These are phyloP conservation scores for Hypoxylon sp. DNA, from an alignment of 2,329 filamentous ascomycete species.

Conservation along the genomic window DNA sequence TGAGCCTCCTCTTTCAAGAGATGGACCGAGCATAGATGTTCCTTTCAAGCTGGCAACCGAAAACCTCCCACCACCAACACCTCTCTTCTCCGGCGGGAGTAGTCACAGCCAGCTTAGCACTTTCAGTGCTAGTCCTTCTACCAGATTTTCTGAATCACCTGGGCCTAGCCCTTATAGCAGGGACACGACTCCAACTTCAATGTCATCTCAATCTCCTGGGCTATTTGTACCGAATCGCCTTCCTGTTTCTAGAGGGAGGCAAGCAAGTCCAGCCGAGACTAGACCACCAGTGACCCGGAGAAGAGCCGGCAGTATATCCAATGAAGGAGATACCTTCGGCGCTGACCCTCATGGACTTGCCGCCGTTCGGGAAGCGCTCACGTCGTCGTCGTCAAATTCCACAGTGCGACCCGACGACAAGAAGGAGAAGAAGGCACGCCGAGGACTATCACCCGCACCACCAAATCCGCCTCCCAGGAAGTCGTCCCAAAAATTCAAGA, in stretches of 20 bases:
- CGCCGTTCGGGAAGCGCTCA: conserved; percentile 77
- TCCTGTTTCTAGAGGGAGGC: conserved; percentile 64
- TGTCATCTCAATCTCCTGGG: conserved; percentile 80
- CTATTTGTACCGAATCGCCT: conserved; percentile 65
- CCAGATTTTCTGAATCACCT: conserved; percentile 80
- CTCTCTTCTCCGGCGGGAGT: conserved; percentile 72
- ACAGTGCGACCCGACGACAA: conserved; percentile 71
- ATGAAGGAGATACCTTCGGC: conserved; percentile 62
- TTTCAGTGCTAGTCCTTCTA: conserved; percentile 80
- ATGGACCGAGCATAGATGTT: conserved; percentile 60
- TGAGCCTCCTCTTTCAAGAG: conserved; percentile 56
- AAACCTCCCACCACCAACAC: conserved; percentile 76
- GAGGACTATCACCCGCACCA: conserved; percentile 63
- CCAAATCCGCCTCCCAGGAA: conserved; percentile 75
- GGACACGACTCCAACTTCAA: conserved; percentile 83
- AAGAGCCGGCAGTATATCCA: conserved; percentile 68
- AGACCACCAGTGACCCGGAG: conserved; percentile 74
- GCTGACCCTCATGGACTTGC: conserved; percentile 72
- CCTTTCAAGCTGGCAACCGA: conserved; percentile 73
- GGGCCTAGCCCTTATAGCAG: conserved; percentile 79
- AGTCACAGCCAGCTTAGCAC: conserved; percentile 67
- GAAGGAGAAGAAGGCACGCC: conserved; percentile 62
- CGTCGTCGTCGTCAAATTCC: conserved; percentile 80
- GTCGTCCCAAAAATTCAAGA: conserved; percentile 70
- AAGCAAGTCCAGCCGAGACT: conserved; percentile 69